phyloP scores from a whole-genome alignment of 148 eudicot genomes.

The Rheum nobile region DNA sequence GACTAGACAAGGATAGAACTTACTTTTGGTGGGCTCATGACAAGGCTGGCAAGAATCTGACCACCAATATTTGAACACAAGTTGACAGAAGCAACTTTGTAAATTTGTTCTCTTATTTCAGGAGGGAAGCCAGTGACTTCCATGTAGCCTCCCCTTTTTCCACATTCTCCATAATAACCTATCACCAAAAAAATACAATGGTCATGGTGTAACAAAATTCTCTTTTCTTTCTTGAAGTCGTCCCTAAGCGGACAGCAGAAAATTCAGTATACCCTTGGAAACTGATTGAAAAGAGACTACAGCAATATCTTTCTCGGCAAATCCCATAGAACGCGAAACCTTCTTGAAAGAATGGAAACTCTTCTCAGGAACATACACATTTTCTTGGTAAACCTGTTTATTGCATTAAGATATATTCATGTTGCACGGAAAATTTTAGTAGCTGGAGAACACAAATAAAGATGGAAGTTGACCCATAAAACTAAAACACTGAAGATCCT shows the following conservation, averaged over 20 bases:
- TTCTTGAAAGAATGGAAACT: constrained; percentile 89
- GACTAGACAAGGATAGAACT: not conserved
- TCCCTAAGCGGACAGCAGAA: not conserved
- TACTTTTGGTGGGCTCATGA: constrained; percentile 97
- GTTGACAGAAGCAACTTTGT: constrained; percentile 89
- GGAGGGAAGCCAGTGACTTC: constrained; percentile 89
- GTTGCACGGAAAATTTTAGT: not conserved
- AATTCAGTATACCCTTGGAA: constrained; percentile 58
- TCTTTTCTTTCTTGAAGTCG: not conserved
- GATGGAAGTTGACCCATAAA: not conserved
- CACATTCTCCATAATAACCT: constrained; percentile 98
- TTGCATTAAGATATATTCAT: not conserved
- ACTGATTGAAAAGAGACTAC: constrained; percentile 86
- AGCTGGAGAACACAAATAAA: not conserved
- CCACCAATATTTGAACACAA: constrained; percentile 86
- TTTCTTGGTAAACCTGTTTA: constrained; percentile 91
- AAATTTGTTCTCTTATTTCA: constrained; percentile 75
- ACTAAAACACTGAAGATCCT: not conserved
- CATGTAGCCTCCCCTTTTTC: constrained; percentile 97
- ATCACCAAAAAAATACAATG: not conserved
- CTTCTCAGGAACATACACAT: constrained; percentile 76
- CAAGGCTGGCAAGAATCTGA: constrained; percentile 88
- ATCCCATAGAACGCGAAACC: constrained; percentile 72
- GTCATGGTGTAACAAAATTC: not conserved
- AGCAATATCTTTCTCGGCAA: constrained; percentile 63